Evolutionary conservation across 306 rosid genomes (phyloP), one percentile per base, ranked within the genome.

Genomic region (Vigna unguiculata): DNA sequence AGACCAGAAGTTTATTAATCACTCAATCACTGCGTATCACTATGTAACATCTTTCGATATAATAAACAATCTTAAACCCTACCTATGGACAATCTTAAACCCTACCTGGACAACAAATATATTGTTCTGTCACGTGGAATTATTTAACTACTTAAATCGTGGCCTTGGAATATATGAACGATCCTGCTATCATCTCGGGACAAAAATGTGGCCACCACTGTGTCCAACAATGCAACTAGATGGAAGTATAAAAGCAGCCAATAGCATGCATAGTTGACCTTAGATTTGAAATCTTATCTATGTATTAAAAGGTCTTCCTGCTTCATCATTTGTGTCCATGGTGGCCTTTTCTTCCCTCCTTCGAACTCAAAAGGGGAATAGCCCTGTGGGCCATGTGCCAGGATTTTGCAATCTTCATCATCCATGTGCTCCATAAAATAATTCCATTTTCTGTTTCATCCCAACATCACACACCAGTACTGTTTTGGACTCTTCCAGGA

Each of bases 361-460:
- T 22, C 11, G 47, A 72, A 65, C 65, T 16, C 46, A 64, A 60
- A 30, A 83, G 47, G 57, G 20, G 0, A 15, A 47, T 9, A 22
- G 32, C 6, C 8, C 34, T 54, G 85, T 62, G 85, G 80, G 80
- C 70, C 85, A 79, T 69, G 61, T 61, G 54, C 60, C 25, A 65
- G 82, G 86, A 85, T 82, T 75, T 65, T 49, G 77, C 77, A 72
- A 82, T 82, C 84, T 72, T 36, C 0, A 1, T 52, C 14, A 61
- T 60, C 45, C 69, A 60, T 28, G 70, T 47, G 67, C 47, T 55
- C 83, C 78, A 22, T 78, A 21, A 14, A 53, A 66, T 80, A n/a
- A 65, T 80, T 66, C 61, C 62, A 22, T 54, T 51, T 66, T 8
- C 32, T 65, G 46, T 52, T 65, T 14, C 4, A 62, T 63, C 70